phyloP scores from a whole-genome alignment of 441 rosid genomes.

The Aquilaria agallochum region DNA sequence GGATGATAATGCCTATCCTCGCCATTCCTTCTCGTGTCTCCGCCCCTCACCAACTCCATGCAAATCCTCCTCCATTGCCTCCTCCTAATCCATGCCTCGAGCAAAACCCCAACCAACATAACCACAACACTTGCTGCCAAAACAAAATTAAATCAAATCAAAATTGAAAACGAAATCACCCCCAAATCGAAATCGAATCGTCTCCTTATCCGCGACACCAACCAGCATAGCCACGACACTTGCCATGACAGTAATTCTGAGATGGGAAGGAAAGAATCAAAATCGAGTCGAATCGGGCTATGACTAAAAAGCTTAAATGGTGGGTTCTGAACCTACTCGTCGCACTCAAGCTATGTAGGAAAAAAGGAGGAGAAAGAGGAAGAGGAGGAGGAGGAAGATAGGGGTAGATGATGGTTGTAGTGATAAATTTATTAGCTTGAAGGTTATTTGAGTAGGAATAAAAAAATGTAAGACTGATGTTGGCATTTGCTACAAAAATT shows the following conservation, averaged over 20 bases:
- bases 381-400: background rate
- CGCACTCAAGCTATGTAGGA: constrained; percentile 5
- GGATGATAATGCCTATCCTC: no score
- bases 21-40: constrained; percentile 14
- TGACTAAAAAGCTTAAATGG: constrained; percentile 19
- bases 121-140: constrained; percentile 48
- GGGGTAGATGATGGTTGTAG: constrained; percentile 12
- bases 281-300: constrained; percentile 30
- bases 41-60: constrained; percentile 27
- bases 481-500: no score
- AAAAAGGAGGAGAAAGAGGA: constrained; percentile 26
- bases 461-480: no score
- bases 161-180: constrained; percentile 23
- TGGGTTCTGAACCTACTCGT: constrained; percentile 4
- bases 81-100: constrained; percentile 65
- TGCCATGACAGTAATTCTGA: constrained; percentile 36
- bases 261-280: constrained; percentile 47
- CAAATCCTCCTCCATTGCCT: constrained; percentile 63
- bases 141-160: constrained; percentile 1
- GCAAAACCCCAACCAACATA: constrained; percentile 44
- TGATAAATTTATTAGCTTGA: no score
- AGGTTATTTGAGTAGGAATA: no score
- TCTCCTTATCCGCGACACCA: no score
- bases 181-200: constrained; percentile 19
- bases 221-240: no score